Conservation (phyloP, 2,329 filamentous ascomycete genomes). For the Scedosporium dehoogii region DNA sequence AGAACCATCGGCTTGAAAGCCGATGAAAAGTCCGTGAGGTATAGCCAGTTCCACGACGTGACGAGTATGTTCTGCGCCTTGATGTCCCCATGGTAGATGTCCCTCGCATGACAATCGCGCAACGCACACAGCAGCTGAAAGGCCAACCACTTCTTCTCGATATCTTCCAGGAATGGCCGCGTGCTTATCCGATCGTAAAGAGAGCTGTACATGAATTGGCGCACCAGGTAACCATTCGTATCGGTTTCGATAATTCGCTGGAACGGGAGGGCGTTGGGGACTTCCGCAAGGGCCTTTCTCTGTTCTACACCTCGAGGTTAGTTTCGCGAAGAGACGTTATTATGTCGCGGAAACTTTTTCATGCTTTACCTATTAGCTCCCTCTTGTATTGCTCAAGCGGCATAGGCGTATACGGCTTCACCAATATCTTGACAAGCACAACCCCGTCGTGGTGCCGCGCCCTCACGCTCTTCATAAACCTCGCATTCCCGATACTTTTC, state of each 20-base stretch:
- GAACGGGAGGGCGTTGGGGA: slow-evolving; percentile 86
- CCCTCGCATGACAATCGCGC: slow-evolving; percentile 79
- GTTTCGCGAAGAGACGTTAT: neutral
- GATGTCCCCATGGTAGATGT: slow-evolving; percentile 95
- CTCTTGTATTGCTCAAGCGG: slow-evolving; percentile 70
- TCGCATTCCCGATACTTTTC: slow-evolving; percentile 78
- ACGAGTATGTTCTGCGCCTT: slow-evolving; percentile 96
- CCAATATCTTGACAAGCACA: slow-evolving; percentile 87
- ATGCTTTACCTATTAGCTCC: slow-evolving; percentile 49
- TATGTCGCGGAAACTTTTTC: too few relatives aligned
- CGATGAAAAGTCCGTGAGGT: slow-evolving; percentile 93
- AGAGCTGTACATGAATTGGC: slow-evolving; percentile 93
- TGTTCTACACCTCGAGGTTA: slow-evolving; percentile 48
- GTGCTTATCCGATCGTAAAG: slow-evolving; percentile 96
- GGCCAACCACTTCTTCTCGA: slow-evolving; percentile 97
- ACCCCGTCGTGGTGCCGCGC: slow-evolving; percentile 84
- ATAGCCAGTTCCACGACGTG: slow-evolving; percentile 99
- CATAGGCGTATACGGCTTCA: slow-evolving; percentile 81
- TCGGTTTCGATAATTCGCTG: slow-evolving; percentile 86
- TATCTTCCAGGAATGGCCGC: slow-evolving; percentile 88
- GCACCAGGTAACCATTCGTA: slow-evolving; percentile 83
- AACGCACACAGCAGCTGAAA: slow-evolving; percentile 91
- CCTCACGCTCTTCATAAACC: slow-evolving; percentile 94
- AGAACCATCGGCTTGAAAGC: slow-evolving; percentile 90
- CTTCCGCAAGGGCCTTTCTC: slow-evolving; percentile 64